Conservation (phyloP, 768 basidiomycete species). For the Russula virescens region DNA sequence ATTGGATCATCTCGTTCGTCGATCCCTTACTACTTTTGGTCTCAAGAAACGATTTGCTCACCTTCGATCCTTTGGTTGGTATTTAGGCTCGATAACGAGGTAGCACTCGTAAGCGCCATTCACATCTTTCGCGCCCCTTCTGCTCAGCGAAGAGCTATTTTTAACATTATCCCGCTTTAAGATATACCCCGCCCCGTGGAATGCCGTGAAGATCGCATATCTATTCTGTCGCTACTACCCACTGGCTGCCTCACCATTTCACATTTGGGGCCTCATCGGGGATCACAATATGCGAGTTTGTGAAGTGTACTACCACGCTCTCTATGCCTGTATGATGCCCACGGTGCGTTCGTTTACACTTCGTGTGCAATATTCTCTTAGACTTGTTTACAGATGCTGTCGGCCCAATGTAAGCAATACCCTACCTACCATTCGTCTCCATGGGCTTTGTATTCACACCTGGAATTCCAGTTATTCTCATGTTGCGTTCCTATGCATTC, state of each 20-base stretch:
- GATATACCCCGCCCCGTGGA: constrained; percentile 21
- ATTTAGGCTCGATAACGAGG: constrained; percentile 18
- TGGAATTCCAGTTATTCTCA: constrained; percentile 13
- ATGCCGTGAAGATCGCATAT: constrained; percentile 14
- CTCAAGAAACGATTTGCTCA: not conserved
- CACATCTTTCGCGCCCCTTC: too few species aligned
- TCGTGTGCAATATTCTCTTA: not conserved
- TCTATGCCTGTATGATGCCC: constrained; percentile 13
- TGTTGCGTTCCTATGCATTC: constrained; percentile 23
- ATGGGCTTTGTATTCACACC: not conserved
- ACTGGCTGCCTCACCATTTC: constrained; percentile 11
- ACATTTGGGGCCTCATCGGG: constrained; percentile 10
- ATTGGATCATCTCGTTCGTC: constrained; percentile 24
- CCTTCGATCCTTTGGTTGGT: not conserved
- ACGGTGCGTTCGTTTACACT: constrained; percentile 2
- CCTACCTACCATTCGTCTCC: not conserved
- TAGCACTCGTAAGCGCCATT: not conserved
- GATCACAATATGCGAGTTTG: constrained; percentile 7
- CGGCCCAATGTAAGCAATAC: constrained; percentile 13
- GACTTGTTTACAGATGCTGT: constrained; percentile 3
- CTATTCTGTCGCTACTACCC: constrained; percentile 22
- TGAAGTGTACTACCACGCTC: not conserved
- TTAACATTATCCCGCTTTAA: not conserved
- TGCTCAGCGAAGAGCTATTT: not conserved
- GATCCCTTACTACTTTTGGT: not conserved